Percentiles rank a stretch among this genome's conserved stretches.
Evolutionary conservation across 441 rosid genomes (phyloP).

Genomic region (Flueggea neowawraea): DNA sequence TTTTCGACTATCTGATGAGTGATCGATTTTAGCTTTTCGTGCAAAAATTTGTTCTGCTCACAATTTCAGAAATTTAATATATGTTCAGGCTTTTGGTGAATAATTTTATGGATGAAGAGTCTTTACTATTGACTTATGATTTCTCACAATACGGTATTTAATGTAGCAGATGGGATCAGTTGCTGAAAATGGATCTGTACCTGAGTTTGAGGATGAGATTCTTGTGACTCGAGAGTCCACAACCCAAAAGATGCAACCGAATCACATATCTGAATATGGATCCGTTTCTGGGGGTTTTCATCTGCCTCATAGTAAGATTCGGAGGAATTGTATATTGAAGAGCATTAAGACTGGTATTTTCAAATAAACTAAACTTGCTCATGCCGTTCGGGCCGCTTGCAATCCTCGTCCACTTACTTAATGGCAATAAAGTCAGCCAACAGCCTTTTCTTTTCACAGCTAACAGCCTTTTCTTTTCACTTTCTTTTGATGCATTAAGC

Average conservation of each 20-base stretch:
- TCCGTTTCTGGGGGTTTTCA: conserved; percentile 32
- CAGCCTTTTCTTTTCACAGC: conserved; percentile 1
- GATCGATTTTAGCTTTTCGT: not conserved
- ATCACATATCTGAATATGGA: conserved; percentile 43
- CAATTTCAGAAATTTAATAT: no score
- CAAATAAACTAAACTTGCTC: conserved; percentile 81
- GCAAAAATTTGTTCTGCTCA: not conserved
- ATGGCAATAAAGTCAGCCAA: conserved; percentile 57
- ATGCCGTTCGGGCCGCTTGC: conserved; percentile 91
- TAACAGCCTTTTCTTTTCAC: no score
- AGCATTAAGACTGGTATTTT: conserved; percentile 70
- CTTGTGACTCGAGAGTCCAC: conserved; percentile 35
- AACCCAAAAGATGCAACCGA: conserved; percentile 33
- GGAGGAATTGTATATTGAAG: conserved; percentile 32
- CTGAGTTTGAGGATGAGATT: conserved; percentile 12
- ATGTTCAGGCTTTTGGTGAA: not conserved
- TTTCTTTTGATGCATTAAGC: conserved; percentile 8
- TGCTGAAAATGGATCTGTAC: no score
- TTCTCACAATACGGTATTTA: no score
- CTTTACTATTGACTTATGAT: no score
- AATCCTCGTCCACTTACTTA: conserved; percentile 54
- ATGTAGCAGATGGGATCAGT: no score
- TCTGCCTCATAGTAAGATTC: conserved; percentile 22
- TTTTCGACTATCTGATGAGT: not conserved
- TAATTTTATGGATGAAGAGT: no score